Evolutionary conservation across 1,284 basidiomycete species (phyloP).

Genomic region (Ustilago esculenta): DNA sequence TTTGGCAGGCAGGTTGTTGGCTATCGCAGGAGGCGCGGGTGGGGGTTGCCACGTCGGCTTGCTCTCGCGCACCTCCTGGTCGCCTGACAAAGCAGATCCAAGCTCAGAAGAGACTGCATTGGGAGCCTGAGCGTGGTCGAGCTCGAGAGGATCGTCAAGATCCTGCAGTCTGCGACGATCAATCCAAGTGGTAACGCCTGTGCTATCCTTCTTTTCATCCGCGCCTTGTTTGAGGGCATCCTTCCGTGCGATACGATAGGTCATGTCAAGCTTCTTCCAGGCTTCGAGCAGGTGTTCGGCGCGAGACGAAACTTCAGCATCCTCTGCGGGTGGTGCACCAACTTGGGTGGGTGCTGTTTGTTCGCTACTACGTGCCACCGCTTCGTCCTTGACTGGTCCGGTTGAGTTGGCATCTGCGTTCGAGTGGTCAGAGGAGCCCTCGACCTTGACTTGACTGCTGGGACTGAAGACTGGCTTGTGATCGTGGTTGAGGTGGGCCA

Average conservation of each 20-base stretch:
- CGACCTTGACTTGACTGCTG: background rate
- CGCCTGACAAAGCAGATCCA: constrained; percentile 24
- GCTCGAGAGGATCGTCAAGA: constrained; percentile 40
- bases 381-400: constrained; percentile 2
- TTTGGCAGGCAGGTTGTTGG: constrained; percentile 1
- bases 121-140: constrained; percentile 53
- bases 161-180: constrained; percentile 39
- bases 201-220: constrained; percentile 30
- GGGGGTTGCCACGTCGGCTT: constrained; percentile 36
- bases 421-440: constrained; percentile 2
- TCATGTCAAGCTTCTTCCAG: constrained; percentile 80
- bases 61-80: constrained; percentile 30
- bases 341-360: background rate
- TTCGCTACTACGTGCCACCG: too few species aligned
- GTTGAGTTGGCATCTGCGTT: background rate
- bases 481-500: background rate
- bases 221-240: constrained; percentile 69
- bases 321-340: constrained; percentile 27
- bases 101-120: constrained; percentile 52
- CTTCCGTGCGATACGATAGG: constrained; percentile 77
- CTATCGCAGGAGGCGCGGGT: constrained; percentile 14
- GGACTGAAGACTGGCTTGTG: constrained; percentile 1
- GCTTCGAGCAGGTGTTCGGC: constrained; percentile 74
- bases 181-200: constrained; percentile 21
- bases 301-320: constrained; percentile 31